Evolutionary conservation across 768 basidiomycete species (phyloP), one percentile per base, ranked within the genome.

Genomic region (Mycena vulgaris): DNA sequence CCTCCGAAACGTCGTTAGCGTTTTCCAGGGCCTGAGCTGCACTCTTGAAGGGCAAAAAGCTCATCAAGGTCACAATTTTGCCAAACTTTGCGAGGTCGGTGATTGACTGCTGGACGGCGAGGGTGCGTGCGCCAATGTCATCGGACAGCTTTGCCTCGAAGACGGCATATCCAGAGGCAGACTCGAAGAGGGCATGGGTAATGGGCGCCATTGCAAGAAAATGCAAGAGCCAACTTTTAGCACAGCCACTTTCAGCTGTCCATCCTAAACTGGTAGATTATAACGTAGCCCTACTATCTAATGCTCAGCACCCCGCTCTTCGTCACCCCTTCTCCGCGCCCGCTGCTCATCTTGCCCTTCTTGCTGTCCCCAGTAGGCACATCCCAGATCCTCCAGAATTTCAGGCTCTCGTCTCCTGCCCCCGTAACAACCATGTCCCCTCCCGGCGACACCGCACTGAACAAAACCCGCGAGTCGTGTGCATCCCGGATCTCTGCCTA

Each of bases 11-110:
- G 82, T 98, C 97, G 78, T 98, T 98, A 59, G 93, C 92, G 75
- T 98, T 98, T 84, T 98, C 96, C 74, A 99, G 85, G 37, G 96
- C 96, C 78, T 97, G 92, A 0, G 95, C 96, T 27, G 96, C 95
- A 68, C 86, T 96, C 81, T 95, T 95, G 87, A 97, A 99, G 0
- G 97, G 97, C 63, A 92, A 89, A 85, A 98, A 99, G 80, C 94
- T 96, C 80, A 93, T 79, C 78, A 98, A 83, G 76, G 91, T 86
- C 70, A 98, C 95, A 93, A 97, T 96, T 86, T 95, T 96, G 67
- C 89, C 86, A 80, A 99, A 98, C 81, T 94, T 96, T 74, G 89
- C 83, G 74, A 96, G 85, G 82, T 98, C 95, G 73, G 87, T 87
- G 77, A 98, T 92, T 48, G 95, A 95, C 64, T 93, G 90, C 82